Conservation (phyloP, 371 early-diverging fungal genomes). For the Mortierella sp. region DNA sequence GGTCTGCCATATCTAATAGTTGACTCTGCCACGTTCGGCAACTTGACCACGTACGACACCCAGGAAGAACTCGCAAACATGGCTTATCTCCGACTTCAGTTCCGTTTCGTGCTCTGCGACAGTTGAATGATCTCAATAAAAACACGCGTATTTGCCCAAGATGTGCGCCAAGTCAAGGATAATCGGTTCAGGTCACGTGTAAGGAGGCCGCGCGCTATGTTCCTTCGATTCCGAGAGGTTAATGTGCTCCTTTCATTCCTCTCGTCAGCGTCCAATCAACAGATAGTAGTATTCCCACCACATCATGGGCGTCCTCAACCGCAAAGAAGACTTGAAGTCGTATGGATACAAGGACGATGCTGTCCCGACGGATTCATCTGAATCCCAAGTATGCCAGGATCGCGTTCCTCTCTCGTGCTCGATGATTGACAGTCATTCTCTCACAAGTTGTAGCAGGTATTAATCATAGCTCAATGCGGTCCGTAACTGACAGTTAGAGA, state of each 20-base stretch:
- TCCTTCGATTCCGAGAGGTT: too few relatives aligned
- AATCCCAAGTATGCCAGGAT: slow-evolving; percentile 70
- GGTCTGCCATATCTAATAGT: slow-evolving; percentile 9
- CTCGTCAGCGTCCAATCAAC: background rate
- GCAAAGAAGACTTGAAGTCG: slow-evolving; percentile 19
- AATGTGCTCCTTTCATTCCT: background rate
- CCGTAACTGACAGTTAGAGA: slow-evolving; percentile 9
- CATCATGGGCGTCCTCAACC: slow-evolving; percentile 50
- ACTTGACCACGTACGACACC: slow-evolving; percentile 30
- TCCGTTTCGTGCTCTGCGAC: slow-evolving; percentile 40
- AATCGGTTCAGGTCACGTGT: too few relatives aligned
- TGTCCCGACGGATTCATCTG: slow-evolving; percentile 63
- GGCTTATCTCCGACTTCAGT: slow-evolving; percentile 21
- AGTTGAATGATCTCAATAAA: too few relatives aligned
- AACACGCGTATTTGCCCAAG: too few relatives aligned
- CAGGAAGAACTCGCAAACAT: slow-evolving; percentile 9
- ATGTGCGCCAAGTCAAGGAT: too few relatives aligned
- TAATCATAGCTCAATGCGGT: too few relatives aligned
- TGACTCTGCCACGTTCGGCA: slow-evolving; percentile 29
- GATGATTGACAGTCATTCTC: too few relatives aligned
- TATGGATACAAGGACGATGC: slow-evolving; percentile 59
- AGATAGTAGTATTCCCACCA: too few relatives aligned
- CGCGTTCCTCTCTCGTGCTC: too few relatives aligned
- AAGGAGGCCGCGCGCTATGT: too few relatives aligned
- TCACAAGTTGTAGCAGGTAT: too few relatives aligned